A percentile compares a stretch with the other conserved stretches of the same genome.
phyloP scores from a whole-genome alignment of 2,329 filamentous ascomycete genomes.

The Penicillium sp. region DNA sequence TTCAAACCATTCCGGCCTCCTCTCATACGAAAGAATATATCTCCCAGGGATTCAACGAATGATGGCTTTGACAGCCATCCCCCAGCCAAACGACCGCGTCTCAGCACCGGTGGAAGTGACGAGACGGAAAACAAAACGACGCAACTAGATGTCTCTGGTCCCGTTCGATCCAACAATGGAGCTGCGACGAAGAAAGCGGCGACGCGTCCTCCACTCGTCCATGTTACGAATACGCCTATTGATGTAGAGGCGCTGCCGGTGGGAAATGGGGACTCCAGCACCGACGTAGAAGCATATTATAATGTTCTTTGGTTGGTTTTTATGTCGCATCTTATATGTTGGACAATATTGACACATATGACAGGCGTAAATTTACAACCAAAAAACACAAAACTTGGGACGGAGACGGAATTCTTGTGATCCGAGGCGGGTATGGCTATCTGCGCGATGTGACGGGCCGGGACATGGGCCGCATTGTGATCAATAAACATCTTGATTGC shows the following conservation, averaged over 20 bases:
- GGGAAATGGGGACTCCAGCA: constrained; percentile 11
- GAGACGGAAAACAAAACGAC: constrained; percentile 6
- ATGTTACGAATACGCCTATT: constrained; percentile 25
- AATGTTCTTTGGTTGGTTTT: constrained; percentile 45
- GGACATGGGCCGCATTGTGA: constrained; percentile 57
- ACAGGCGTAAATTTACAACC: constrained; percentile 62
- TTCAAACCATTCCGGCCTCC: constrained; percentile 46
- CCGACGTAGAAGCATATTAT: constrained; percentile 37
- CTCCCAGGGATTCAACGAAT: constrained; percentile 3
- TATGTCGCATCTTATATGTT: background rate
- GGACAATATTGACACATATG: background rate
- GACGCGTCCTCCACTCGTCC: constrained; percentile 29
- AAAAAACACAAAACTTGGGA: constrained; percentile 79
- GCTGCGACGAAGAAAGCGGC: constrained; percentile 12
- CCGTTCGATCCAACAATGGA: constrained; percentile 4
- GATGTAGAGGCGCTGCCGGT: background rate
- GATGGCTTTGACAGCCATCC: constrained; percentile 13
- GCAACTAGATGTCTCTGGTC: background rate
- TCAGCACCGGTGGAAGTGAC: constrained; percentile 23
- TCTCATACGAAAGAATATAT: constrained; percentile 33
- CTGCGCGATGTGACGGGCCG: constrained; percentile 61
- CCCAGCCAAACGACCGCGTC: constrained; percentile 35
- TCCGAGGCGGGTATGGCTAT: constrained; percentile 55
- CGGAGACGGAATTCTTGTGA: constrained; percentile 62
- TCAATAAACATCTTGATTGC: constrained; percentile 54